Percentiles rank a stretch among this genome's conserved stretches.
Conservation (phyloP, 2,329 filamentous ascomycete species). For the Ascomycota sp. region DNA sequence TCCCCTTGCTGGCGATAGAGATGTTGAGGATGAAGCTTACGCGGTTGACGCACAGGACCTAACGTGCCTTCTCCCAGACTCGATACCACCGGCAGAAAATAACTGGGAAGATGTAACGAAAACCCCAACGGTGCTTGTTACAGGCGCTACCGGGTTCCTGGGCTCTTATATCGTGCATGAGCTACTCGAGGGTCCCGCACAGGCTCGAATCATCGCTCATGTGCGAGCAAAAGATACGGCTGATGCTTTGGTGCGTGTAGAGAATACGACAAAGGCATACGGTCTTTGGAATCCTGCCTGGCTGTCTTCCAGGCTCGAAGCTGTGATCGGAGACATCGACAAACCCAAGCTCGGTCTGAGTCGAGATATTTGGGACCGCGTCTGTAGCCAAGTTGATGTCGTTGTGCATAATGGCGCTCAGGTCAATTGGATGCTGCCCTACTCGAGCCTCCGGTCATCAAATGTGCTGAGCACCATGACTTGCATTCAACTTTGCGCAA, state of each 20-base stretch:
- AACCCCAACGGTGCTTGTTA: conserved; percentile 49
- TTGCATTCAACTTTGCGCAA: conserved; percentile 52
- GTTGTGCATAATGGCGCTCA: conserved; percentile 67
- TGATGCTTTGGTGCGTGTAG: conserved; percentile 49
- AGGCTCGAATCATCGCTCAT: conserved; percentile 50
- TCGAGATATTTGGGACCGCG: conserved; percentile 38
- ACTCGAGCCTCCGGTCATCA: conserved; percentile 46
- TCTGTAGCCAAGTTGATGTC: conserved; percentile 48
- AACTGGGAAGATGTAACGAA: conserved; percentile 38
- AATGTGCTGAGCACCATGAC: conserved; percentile 75
- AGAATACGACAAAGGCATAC: conserved; percentile 57
- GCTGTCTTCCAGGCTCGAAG: conserved; percentile 38
- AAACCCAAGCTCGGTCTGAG: conserved; percentile 54
- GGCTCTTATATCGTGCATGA: conserved; percentile 55
- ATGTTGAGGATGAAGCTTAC: too few relatives aligned
- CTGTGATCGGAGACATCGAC: conserved; percentile 53
- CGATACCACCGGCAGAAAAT: conserved; percentile 35
- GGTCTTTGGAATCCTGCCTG: conserved; percentile 51
- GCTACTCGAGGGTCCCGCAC: conserved; percentile 42
- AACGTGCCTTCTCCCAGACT: conserved; percentile 20
- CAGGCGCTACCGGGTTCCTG: conserved; percentile 57
- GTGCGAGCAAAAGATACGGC: conserved; percentile 32
- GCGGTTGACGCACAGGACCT: too few relatives aligned
- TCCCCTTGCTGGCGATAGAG: too few relatives aligned
- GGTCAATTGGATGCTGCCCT: conserved; percentile 67